phyloP scores from a whole-genome alignment of 805 yeast species.

The Kodamaea leandrae region DNA sequence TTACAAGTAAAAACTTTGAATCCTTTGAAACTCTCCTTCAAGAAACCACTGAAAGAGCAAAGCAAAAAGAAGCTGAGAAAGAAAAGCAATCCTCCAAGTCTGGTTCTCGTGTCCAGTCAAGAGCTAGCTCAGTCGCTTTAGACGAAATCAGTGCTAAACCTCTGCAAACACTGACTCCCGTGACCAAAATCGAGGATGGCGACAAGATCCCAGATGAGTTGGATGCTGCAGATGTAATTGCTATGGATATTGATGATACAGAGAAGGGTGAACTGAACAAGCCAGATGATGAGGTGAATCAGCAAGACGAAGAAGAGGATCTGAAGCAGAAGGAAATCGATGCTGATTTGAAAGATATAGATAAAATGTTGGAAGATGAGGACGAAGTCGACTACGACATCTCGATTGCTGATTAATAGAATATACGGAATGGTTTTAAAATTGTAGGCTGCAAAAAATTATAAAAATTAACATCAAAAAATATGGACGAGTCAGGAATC shows the following conservation, averaged over 20 bases:
- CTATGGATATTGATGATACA: not conserved
- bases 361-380: conserved; percentile 36
- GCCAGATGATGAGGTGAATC: not conserved
- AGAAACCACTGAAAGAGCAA: conserved; percentile 10
- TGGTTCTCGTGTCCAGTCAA: conserved; percentile 6
- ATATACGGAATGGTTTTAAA: too few relatives aligned
- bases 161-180: not conserved
- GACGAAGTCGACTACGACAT: conserved; percentile 39
- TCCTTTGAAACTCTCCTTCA: conserved; percentile 22
- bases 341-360: conserved; percentile 28
- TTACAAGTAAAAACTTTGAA: conserved; percentile 30
- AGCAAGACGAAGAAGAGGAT: not conserved
- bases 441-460: not conserved
- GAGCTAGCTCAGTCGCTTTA: conserved; percentile 12
- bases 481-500: conserved; percentile 71
- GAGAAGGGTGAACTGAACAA: not conserved
- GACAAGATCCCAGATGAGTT: not conserved
- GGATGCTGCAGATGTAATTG: not conserved
- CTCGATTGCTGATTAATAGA: conserved; percentile 19
- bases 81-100: not conserved
- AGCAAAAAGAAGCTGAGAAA: not conserved
- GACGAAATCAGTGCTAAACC: not conserved
- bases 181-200: too few relatives aligned
- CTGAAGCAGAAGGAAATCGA: conserved; percentile 11
- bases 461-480: conserved; percentile 12